Base-by-base conservation (phyloP, 208 protist genomes). In the Crithidia bombi region DNA sequence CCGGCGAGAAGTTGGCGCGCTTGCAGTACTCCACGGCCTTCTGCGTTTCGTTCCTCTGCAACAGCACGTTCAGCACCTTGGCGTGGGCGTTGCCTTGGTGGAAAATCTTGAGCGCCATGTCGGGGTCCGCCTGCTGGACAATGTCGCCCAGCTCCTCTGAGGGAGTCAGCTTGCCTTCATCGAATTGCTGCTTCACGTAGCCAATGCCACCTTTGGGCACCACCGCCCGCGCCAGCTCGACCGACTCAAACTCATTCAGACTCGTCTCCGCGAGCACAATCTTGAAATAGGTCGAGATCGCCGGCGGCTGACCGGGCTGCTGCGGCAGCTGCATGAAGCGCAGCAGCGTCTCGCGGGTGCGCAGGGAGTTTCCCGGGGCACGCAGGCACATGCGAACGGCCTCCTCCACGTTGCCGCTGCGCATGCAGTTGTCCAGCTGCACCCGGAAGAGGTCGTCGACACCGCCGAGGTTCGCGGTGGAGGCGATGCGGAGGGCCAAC, bases 101-200 rank as follows among this genome's bases (percentile, higher is more conserved):
- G 82, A 99, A 99, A n/a, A 99, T 96, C 49, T 94, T 97, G 23
- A 99, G 93, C 10, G 98, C 98, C 39, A 99, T 86, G 46, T 98
- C 96, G 43, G 82, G 70, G 38, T 93, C 78, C 33, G 79, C 82
- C 33, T 76, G 89, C 58, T 92, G 83, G 23, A 99, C 75, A 7
- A 99, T 52, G 90, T 99, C 98, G 50, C 99, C 99, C 21, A 99
- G 94, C 77, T 99, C 98, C 82, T 99, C 98, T 41, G 85, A 97
- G 62, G 94, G 90, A 41, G 98, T 98, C 15, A 99, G 87, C 87
- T 99, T 99, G 70, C 99, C 96, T 67, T 99, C 97, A 17, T 98
- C 96, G 68, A 99, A 92, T 89, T 99, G 99, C 78, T 99, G 97
- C 79, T 99, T 95, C 51, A 99, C 88, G 65, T 94, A 97, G 36